These are phyloP conservation scores for Naematelia aurantialba DNA, from an alignment of 768 basidiomycete genomes.

Conservation along the genomic window DNA sequence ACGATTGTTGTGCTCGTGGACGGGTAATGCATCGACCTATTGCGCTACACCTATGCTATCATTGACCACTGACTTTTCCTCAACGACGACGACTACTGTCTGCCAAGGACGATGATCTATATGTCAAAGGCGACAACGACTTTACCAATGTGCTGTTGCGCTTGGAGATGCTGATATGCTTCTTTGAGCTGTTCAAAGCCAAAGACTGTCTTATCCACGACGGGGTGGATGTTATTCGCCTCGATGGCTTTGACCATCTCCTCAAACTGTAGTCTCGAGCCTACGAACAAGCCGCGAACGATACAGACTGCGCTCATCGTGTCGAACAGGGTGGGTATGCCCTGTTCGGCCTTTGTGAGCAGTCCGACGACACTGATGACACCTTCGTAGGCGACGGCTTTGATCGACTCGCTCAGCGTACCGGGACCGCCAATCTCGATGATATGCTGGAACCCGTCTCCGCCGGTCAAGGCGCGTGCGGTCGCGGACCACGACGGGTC, in stretches of 20 bases:
- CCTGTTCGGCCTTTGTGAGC: background rate
- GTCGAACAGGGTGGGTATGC: constrained; percentile 11
- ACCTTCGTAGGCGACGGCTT: constrained; percentile 21
- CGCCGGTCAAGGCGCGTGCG: constrained; percentile 15
- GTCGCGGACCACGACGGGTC: constrained; percentile 19
- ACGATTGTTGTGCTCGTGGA: too few relatives aligned
- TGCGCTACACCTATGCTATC: too few relatives aligned
- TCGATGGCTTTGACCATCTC: constrained; percentile 17
- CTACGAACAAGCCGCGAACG: constrained; percentile 17
- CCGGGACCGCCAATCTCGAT: constrained; percentile 29
- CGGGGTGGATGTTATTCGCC: constrained; percentile 11
- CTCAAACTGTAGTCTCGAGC: constrained; percentile 9
- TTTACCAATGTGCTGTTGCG: constrained; percentile 61
- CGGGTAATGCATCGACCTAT: too few relatives aligned
- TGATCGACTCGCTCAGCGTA: constrained; percentile 20
- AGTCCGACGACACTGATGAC: constrained; percentile 8
- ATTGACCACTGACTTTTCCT: too few relatives aligned
- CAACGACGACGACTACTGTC: too few relatives aligned
- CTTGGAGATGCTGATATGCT: constrained; percentile 58
- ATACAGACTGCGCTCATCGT: constrained; percentile 8
- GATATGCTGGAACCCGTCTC: constrained; percentile 24
- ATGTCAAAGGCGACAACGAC: constrained; percentile 53
- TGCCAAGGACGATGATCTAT: too few relatives aligned
- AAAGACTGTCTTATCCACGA: constrained; percentile 58
- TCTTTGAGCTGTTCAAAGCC: constrained; percentile 56